phyloP scores from a whole-genome alignment of 768 basidiomycete genomes.

The Boletus reticulatus region DNA sequence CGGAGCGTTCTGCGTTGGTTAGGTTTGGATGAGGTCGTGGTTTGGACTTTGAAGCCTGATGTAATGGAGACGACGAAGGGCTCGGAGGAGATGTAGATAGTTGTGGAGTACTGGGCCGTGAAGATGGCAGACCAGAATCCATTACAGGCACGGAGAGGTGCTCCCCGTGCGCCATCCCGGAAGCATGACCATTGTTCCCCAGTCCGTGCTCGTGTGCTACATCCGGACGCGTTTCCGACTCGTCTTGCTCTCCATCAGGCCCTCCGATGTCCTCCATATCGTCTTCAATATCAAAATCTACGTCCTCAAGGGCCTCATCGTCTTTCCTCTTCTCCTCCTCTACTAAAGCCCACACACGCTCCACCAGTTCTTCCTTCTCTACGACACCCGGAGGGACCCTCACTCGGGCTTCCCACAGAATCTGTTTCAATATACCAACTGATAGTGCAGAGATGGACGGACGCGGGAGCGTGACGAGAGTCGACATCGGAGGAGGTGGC shows the following conservation, averaged over 20 bases:
- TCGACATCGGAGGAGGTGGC: constrained; percentile 56
- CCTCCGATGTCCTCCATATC: constrained; percentile 29
- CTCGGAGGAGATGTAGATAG: constrained; percentile 18
- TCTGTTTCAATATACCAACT: constrained; percentile 70
- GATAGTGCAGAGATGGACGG: constrained; percentile 60
- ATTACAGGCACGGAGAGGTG: not conserved
- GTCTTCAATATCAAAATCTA: constrained; percentile 21
- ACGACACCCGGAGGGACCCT: constrained; percentile 50
- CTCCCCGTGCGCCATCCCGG: constrained; percentile 4
- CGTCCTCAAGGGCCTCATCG: constrained; percentile 38
- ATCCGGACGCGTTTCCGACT: constrained; percentile 8
- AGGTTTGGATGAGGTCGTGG: constrained; percentile 26
- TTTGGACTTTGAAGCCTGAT: constrained; percentile 36
- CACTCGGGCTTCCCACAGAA: constrained; percentile 81
- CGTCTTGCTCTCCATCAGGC: constrained; percentile 12
- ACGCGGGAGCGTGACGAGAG: constrained; percentile 57
- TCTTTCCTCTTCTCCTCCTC: constrained; percentile 59
- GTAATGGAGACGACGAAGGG: constrained; percentile 29
- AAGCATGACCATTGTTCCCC: not conserved
- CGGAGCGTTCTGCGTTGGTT: constrained; percentile 53
- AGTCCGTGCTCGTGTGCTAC: constrained; percentile 1
- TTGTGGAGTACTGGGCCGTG: constrained; percentile 15
- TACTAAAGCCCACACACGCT: constrained; percentile 58
- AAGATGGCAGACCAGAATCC: not conserved
- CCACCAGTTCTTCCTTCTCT: constrained; percentile 87